Evolutionary conservation across 805 yeast species (phyloP).

Genomic region (Dipodascopsis tothii): DNA sequence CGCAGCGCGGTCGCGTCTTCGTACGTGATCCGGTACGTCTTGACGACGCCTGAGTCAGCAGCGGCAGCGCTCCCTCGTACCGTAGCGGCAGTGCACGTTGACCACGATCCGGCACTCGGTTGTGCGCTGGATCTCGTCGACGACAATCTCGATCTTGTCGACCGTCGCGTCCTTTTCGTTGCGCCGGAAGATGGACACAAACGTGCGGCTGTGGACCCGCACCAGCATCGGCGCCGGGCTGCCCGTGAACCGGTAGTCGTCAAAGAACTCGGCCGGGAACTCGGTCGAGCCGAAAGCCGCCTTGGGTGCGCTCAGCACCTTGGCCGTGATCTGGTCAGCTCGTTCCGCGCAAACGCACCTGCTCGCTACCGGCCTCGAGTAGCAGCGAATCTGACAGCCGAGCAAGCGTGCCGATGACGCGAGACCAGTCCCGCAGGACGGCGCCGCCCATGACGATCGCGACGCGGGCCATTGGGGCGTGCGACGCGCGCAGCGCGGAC

Average conservation of each 20-base stretch:
- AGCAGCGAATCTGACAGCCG: conserved; percentile 11
- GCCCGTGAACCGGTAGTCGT: background rate
- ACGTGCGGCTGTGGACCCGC: conserved; percentile 12
- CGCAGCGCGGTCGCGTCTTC: conserved; percentile 11
- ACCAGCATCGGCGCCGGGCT: no score
- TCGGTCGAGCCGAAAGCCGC: background rate
- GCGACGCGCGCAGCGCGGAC: no score
- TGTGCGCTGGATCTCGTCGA: conserved; percentile 5
- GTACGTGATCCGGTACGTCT: conserved; percentile 13
- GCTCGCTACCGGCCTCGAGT: conserved; percentile 6
- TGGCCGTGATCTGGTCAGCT: background rate
- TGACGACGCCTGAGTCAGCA: conserved; percentile 4
- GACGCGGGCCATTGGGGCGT: no score
- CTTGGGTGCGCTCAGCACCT: background rate
- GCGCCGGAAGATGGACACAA: conserved; percentile 15
- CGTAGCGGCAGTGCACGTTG: conserved; percentile 9
- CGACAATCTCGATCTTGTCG: conserved; percentile 11
- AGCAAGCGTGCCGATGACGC: conserved; percentile 13
- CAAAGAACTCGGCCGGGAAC: background rate
- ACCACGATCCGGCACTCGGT: conserved; percentile 12
- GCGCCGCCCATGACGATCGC: no score
- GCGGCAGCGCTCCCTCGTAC: conserved; percentile 1
- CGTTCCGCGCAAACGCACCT: conserved; percentile 1
- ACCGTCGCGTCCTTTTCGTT: conserved; percentile 16
- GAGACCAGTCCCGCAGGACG: conserved; percentile 17